These are phyloP conservation scores for Ettlia oleoabundans DNA, from an alignment of 139 green algal species.

Conservation along the genomic window DNA sequence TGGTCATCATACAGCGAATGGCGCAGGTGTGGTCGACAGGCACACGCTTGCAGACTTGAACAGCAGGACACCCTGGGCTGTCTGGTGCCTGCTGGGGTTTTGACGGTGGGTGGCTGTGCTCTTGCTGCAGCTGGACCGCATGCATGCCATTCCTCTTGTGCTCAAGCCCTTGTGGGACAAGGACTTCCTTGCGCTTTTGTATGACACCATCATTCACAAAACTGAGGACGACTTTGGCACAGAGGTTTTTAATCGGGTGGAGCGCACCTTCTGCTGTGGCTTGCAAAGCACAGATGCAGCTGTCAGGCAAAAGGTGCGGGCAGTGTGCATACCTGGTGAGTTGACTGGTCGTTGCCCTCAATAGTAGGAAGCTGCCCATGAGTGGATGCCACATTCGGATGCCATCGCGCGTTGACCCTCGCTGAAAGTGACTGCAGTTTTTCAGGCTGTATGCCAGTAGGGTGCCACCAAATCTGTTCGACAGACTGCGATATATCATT, in stretches of 20 bases:
- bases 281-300: slow-evolving; percentile 74
- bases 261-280: slow-evolving; percentile 90
- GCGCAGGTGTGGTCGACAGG: slow-evolving; percentile 44
- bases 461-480: slow-evolving; percentile 79
- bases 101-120: no score
- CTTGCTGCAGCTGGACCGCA: slow-evolving; percentile 42
- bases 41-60: no score
- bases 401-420: background rate
- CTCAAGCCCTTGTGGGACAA: slow-evolving; percentile 68
- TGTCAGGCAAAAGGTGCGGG: slow-evolving; percentile 20
- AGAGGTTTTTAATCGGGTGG: slow-evolving; percentile 90
- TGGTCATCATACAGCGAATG: slow-evolving; percentile 87
- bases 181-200: slow-evolving; percentile 78
- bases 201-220: slow-evolving; percentile 39
- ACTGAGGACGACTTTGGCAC: slow-evolving; percentile 20
- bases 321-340: no score
- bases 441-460: slow-evolving; percentile 87
- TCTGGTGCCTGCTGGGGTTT: no score
- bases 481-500: slow-evolving; percentile 94
- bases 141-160: slow-evolving; percentile 45
- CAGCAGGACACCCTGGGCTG: no score
- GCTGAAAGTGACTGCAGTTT: slow-evolving; percentile 61
- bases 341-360: no score
- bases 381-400: no score
- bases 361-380: no score